Evolutionary conservation across 192 early-diverging fungal genomes (phyloP).

Genomic region (Rhizophagus sp.): DNA sequence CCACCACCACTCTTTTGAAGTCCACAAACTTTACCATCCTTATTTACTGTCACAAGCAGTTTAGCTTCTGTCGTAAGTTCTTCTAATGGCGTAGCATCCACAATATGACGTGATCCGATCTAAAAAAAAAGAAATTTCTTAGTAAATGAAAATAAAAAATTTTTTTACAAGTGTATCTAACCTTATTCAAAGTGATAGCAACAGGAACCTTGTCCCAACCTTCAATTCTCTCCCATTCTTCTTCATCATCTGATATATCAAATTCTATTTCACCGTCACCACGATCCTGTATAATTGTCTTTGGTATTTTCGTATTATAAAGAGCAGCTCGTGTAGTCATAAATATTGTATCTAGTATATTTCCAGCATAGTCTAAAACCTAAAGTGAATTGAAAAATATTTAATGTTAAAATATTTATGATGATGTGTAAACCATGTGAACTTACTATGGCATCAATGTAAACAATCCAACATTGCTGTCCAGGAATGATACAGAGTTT

Average conservation of each 20-base stretch:
- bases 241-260: slow-evolving; percentile 88
- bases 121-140: slow-evolving; percentile 31
- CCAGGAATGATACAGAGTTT: slow-evolving; percentile 90
- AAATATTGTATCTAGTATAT: slow-evolving; percentile 82
- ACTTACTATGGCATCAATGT: slow-evolving; percentile 83
- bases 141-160: background rate
- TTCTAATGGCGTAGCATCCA: slow-evolving; percentile 89
- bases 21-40: slow-evolving; percentile 77
- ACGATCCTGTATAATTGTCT: slow-evolving; percentile 77
- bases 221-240: slow-evolving; percentile 75
- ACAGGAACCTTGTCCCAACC: slow-evolving; percentile 84
- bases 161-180: slow-evolving; percentile 30
- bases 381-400: slow-evolving; percentile 8
- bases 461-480: slow-evolving; percentile 86
- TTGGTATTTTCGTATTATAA: slow-evolving; percentile 83
- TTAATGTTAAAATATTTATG: background rate
- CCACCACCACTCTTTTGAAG: slow-evolving; percentile 82
- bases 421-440: background rate
- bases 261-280: slow-evolving; percentile 85
- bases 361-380: slow-evolving; percentile 87
- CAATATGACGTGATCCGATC: slow-evolving; percentile 81
- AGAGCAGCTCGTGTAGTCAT: slow-evolving; percentile 88
- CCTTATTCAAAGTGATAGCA: slow-evolving; percentile 82
- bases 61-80: slow-evolving; percentile 83
- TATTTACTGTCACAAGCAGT: slow-evolving; percentile 81